Percentiles rank a stretch among this genome's conserved stretches.
Conservation (phyloP, 352 stramenopile species). For the Elongisporangium undulatum region DNA sequence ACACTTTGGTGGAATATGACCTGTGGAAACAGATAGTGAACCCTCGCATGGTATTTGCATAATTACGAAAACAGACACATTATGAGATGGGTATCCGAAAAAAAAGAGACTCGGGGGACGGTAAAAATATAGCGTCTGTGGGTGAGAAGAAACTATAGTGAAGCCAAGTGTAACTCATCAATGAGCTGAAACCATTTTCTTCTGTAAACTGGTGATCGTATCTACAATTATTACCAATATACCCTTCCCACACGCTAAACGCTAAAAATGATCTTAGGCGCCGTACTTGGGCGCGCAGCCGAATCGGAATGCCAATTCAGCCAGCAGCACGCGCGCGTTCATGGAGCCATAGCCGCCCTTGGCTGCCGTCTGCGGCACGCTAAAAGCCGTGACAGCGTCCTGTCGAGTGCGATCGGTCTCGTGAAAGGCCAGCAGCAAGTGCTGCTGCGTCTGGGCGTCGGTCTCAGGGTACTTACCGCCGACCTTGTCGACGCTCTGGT, state of each 20-base stretch:
- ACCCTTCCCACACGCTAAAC: neutral
- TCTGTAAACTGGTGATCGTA: neutral
- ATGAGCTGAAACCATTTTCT: too few species aligned
- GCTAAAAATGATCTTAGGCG: slow-evolving; percentile 22
- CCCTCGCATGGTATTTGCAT: neutral
- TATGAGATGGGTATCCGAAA: neutral
- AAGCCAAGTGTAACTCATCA: too few species aligned
- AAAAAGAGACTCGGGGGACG: neutral
- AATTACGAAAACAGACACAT: neutral
- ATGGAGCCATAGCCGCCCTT: slow-evolving; percentile 62
- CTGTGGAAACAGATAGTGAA: neutral
- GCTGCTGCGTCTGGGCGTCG: slow-evolving; percentile 8
- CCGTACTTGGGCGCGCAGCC: slow-evolving; percentile 77
- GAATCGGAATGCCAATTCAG: slow-evolving; percentile 77
- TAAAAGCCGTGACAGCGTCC: slow-evolving; percentile 42
- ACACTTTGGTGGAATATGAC: neutral
- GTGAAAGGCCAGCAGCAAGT: slow-evolving; percentile 52
- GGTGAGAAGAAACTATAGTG: neutral
- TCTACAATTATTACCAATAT: neutral
- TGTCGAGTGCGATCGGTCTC: slow-evolving; percentile 62
- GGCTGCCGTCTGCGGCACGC: slow-evolving; percentile 43
- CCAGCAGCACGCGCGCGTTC: slow-evolving; percentile 66
- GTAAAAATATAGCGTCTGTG: neutral
- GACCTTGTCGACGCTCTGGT: slow-evolving; percentile 64
- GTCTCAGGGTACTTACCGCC: slow-evolving; percentile 36